Evolutionary conservation across 805 yeast genomes (phyloP).

Genomic region (Cyberlindnera xylosilytica): DNA sequence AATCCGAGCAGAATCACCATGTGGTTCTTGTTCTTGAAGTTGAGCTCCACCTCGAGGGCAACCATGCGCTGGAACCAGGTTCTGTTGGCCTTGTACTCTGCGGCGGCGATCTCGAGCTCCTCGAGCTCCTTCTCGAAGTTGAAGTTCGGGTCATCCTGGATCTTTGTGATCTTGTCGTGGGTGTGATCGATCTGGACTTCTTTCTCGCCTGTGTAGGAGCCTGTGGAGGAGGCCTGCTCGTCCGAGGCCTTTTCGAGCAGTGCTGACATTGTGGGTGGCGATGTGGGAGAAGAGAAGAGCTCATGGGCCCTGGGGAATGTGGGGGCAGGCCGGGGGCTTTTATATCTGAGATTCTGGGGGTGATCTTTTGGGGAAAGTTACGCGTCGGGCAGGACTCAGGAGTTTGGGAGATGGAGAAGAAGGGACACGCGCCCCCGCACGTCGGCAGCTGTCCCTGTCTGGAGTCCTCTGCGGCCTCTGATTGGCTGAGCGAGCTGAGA

Average conservation of each 20-base stretch:
- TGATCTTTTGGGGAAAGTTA: too few relatives aligned
- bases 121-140: slow-evolving; percentile 37
- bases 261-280: too few relatives aligned
- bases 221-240: slow-evolving; percentile 6
- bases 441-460: too few relatives aligned
- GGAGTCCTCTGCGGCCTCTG: too few relatives aligned
- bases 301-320: too few relatives aligned
- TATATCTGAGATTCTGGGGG: too few relatives aligned
- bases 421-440: too few relatives aligned
- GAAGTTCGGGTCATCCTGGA: slow-evolving; percentile 26
- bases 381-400: too few relatives aligned
- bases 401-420: too few relatives aligned
- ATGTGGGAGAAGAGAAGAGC: too few relatives aligned
- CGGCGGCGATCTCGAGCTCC: slow-evolving; percentile 31
- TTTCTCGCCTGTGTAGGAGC: slow-evolving; percentile 3
- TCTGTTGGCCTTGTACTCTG: slow-evolving; percentile 27
- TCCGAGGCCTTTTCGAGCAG: slow-evolving; percentile 1
- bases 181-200: slow-evolving; percentile 16
- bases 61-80: slow-evolving; percentile 37
- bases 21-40: slow-evolving; percentile 43
- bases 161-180: slow-evolving; percentile 13
- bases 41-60: slow-evolving; percentile 34
- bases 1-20: slow-evolving; percentile 49
- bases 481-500: too few relatives aligned
- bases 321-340: too few relatives aligned